phyloP scores from a whole-genome alignment of 805 yeast species.

The Saccharomycopsis fibuligera region DNA sequence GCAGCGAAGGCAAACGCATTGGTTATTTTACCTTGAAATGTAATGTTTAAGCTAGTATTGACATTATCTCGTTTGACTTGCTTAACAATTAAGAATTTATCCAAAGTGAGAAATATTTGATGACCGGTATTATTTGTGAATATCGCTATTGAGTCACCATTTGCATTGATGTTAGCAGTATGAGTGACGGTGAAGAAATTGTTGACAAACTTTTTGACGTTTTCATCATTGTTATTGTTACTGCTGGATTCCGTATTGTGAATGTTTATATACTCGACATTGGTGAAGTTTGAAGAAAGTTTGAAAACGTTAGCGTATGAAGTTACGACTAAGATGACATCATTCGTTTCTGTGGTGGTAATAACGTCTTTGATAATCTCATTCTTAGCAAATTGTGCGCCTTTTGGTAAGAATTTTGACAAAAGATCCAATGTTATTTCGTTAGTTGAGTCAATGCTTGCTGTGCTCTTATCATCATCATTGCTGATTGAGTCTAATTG shows the following conservation, averaged over 20 bases:
- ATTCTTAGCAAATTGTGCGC: slow-evolving; percentile 30
- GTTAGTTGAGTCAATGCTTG: slow-evolving; percentile 28
- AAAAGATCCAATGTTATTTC: slow-evolving; percentile 21
- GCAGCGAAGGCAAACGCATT: neutral
- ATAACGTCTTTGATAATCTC: slow-evolving; percentile 60
- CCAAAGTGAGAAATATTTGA: slow-evolving; percentile 31
- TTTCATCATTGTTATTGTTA: too few relatives aligned
- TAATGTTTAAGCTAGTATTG: neutral
- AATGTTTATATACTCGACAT: neutral
- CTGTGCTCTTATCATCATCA: too few relatives aligned
- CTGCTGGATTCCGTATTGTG: neutral
- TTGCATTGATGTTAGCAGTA: slow-evolving; percentile 29
- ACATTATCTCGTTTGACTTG: too few relatives aligned
- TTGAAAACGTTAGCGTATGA: slow-evolving; percentile 49
- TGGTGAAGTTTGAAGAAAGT: neutral
- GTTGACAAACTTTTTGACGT: slow-evolving; percentile 1
- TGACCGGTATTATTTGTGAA: slow-evolving; percentile 38
- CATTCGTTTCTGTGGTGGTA: slow-evolving; percentile 33
- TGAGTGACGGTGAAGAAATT: slow-evolving; percentile 41
- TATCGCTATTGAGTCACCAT: slow-evolving; percentile 23
- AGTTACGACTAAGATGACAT: slow-evolving; percentile 46
- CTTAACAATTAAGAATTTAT: too few relatives aligned
- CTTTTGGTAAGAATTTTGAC: too few relatives aligned
- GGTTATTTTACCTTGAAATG: neutral
- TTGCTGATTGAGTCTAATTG: slow-evolving; percentile 35